Evolutionary conservation across 1,284 basidiomycete species (phyloP).

Genomic region (Malassezia equina): DNA sequence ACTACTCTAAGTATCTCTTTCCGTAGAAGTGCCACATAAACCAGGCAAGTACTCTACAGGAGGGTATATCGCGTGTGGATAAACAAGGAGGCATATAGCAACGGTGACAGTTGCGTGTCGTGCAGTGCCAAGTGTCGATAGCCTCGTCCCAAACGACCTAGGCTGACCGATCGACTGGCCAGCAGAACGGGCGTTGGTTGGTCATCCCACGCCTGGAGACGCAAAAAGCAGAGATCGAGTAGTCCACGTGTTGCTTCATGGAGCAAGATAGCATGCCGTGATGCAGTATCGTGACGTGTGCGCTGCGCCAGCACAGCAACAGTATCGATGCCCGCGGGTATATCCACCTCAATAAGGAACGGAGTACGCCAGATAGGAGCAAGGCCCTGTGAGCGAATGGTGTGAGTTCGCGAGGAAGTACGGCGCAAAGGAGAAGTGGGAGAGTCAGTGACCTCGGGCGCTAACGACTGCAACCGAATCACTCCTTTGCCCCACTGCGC

Average conservation of each 20-base stretch:
- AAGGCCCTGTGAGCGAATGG: slow-evolving; percentile 36
- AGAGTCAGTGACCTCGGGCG: not conserved
- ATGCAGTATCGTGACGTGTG: not conserved
- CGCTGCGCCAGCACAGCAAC: not conserved
- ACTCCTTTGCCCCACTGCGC: slow-evolving; percentile 4
- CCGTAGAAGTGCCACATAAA: not conserved
- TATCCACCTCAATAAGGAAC: slow-evolving; percentile 28
- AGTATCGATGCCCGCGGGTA: slow-evolving; percentile 24
- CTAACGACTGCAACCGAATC: not conserved
- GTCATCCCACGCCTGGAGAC: slow-evolving; percentile 42
- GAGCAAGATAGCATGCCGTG: not conserved
- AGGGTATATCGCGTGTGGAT: slow-evolving; percentile 23
- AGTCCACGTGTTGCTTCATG: slow-evolving; percentile 27
- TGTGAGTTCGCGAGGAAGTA: slow-evolving; percentile 18
- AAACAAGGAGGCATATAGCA: slow-evolving; percentile 41
- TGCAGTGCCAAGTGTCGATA: slow-evolving; percentile 42
- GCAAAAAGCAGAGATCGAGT: slow-evolving; percentile 42
- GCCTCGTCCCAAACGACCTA: slow-evolving; percentile 23
- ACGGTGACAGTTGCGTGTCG: slow-evolving; percentile 36
- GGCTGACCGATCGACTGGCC: slow-evolving; percentile 15
- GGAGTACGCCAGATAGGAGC: slow-evolving; percentile 37
- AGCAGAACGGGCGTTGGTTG: slow-evolving; percentile 4
- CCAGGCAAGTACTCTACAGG: not conserved
- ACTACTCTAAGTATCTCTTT: not conserved
- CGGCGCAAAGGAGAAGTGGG: not conserved